Conservation (phyloP, 345 rosid genomes). For the Melaleuca alternifolia region DNA sequence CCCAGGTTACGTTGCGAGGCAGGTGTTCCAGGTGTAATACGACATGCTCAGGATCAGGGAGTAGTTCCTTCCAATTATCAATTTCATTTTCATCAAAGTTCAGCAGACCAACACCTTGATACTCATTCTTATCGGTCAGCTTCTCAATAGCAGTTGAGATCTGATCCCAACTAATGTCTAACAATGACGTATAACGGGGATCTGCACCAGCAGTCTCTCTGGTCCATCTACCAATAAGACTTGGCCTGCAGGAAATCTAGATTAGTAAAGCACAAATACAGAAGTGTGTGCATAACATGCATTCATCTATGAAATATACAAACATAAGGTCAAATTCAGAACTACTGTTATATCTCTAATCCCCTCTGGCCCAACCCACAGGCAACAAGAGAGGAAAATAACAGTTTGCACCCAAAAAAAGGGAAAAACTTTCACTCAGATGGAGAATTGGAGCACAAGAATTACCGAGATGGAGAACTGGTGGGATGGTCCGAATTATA, state of each 20-base stretch:
- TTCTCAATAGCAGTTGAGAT: constrained; percentile 38
- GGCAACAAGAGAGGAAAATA: not conserved
- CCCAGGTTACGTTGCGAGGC: constrained; percentile 53
- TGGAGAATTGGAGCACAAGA: not conserved
- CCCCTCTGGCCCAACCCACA: not conserved
- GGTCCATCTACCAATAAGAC: constrained; percentile 43
- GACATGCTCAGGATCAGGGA: constrained; percentile 54
- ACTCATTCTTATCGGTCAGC: constrained; percentile 27
- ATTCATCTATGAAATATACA: not conserved
- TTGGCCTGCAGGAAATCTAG: constrained; percentile 12
- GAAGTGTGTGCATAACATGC: not conserved
- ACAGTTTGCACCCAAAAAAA: not conserved
- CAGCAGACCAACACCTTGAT: constrained; percentile 66
- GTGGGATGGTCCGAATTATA: constrained; percentile 38
- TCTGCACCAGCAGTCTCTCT: constrained; percentile 23
- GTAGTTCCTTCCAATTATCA: constrained; percentile 40
- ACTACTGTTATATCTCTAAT: not conserved
- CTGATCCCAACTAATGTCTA: constrained; percentile 55
- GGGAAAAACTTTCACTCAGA: not conserved
- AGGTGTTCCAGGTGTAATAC: constrained; percentile 35
- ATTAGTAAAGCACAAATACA: not conserved
- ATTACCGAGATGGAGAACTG: constrained; percentile 19
- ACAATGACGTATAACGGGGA: constrained; percentile 45
- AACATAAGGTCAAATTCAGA: not conserved
- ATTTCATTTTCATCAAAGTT: constrained; percentile 60